Evolutionary conservation across 192 early-diverging fungal genomes (phyloP).

Genomic region (Linnemannia hyalina): DNA sequence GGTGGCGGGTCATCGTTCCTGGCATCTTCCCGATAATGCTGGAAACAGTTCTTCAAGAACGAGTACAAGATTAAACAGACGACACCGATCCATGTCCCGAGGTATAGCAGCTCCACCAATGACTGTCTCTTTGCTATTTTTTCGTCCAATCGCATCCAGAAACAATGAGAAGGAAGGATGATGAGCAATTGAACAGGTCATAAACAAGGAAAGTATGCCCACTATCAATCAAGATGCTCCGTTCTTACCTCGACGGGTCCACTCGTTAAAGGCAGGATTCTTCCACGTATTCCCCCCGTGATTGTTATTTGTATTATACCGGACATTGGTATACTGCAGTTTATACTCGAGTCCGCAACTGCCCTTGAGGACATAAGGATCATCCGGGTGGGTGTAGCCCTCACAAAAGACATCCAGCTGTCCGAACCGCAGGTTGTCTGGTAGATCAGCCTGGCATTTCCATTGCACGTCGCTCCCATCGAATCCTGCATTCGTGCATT

Average conservation of each 20-base stretch:
- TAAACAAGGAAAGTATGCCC: too few relatives aligned
- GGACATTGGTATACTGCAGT: conserved; percentile 32
- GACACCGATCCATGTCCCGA: conserved; percentile 32
- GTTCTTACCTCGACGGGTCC: conserved; percentile 26
- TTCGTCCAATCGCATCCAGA: not conserved
- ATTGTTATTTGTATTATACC: not conserved
- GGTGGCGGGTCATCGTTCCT: conserved; percentile 38
- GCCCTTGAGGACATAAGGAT: conserved; percentile 57
- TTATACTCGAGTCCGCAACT: conserved; percentile 62
- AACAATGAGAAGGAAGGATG: not conserved
- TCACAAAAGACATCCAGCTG: conserved; percentile 58
- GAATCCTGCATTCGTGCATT: conserved; percentile 59
- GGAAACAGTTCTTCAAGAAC: conserved; percentile 22
- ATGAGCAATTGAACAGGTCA: not conserved
- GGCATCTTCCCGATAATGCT: not conserved
- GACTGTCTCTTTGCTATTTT: conserved; percentile 26
- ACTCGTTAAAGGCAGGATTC: conserved; percentile 19
- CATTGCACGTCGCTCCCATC: conserved; percentile 64
- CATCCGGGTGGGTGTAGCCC: conserved; percentile 59
- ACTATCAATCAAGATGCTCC: not conserved
- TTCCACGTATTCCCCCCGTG: not conserved
- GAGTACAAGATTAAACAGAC: conserved; percentile 31
- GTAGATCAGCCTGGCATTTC: conserved; percentile 61
- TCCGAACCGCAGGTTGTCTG: conserved; percentile 56
- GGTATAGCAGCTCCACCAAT: conserved; percentile 19